These are phyloP conservation scores for Funneliformis mosseae DNA, from an alignment of 192 early-diverging fungal genomes.

Conservation along the genomic window DNA sequence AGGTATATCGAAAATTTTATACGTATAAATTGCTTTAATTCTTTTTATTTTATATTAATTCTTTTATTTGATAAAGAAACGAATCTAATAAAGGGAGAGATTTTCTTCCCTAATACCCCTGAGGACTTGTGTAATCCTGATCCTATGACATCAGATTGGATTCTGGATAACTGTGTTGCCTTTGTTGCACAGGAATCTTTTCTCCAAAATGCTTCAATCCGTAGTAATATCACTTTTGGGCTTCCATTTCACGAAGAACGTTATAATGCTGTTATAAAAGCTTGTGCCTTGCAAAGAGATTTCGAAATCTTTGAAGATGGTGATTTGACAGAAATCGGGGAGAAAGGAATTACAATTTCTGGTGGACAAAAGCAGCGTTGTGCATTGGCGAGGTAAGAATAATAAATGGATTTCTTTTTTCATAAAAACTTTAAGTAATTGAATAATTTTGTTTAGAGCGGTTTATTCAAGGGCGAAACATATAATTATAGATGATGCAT, in stretches of 20 bases:
- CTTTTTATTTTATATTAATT: slow-evolving; percentile 10
- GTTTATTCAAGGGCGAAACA: slow-evolving; percentile 69
- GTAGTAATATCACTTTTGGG: slow-evolving; percentile 89
- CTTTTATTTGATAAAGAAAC: slow-evolving; percentile 60
- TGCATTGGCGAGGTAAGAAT: slow-evolving; percentile 80
- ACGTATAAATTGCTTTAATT: background rate
- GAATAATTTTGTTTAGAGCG: slow-evolving; percentile 52
- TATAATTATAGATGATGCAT: slow-evolving; percentile 82
- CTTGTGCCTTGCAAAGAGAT: slow-evolving; percentile 84
- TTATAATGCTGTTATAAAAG: slow-evolving; percentile 79
- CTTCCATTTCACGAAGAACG: slow-evolving; percentile 66
- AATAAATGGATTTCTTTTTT: slow-evolving; percentile 45
- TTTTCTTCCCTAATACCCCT: slow-evolving; percentile 42
- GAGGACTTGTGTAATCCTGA: slow-evolving; percentile 7
- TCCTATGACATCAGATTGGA: slow-evolving; percentile 41
- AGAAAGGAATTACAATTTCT: slow-evolving; percentile 80
- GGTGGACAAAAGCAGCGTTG: slow-evolving; percentile 91
- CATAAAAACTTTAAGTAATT: slow-evolving; percentile 1
- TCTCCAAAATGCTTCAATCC: slow-evolving; percentile 74
- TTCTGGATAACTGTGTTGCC: slow-evolving; percentile 63
- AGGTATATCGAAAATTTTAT: slow-evolving; percentile 35
- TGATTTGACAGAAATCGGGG: slow-evolving; percentile 92
- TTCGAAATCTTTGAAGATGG: slow-evolving; percentile 81
- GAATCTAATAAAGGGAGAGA: slow-evolving; percentile 44
- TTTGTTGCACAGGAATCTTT: slow-evolving; percentile 73